Conservation (phyloP, 192 early-diverging fungal species). For the Coemansia sp. region DNA sequence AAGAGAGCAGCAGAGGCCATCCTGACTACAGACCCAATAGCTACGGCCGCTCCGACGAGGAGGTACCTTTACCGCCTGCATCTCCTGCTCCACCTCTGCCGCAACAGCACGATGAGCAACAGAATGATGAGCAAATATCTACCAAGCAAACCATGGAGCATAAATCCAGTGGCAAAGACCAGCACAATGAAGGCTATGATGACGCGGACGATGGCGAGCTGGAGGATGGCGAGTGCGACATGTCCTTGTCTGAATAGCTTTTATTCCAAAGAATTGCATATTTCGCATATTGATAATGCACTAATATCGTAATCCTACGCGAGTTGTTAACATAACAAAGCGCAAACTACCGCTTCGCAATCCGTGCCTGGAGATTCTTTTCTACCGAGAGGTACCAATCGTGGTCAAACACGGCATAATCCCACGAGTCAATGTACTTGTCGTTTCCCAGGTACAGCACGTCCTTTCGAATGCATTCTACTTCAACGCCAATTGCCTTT, state of each 20-base stretch:
- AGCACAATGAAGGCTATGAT: not conserved
- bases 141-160: not conserved
- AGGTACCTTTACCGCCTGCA: not conserved
- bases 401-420: conserved; percentile 44
- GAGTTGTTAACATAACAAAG: not conserved
- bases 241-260: conserved; percentile 40
- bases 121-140: not conserved
- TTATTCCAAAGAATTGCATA: not conserved
- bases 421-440: conserved; percentile 41
- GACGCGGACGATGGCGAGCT: conserved; percentile 13
- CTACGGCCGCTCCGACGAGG: not conserved
- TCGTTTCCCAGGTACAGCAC: conserved; percentile 30
- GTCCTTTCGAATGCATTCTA: conserved; percentile 42
- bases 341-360: not conserved
- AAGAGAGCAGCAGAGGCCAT: not conserved
- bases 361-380: conserved; percentile 15
- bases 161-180: not conserved
- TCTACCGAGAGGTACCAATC: conserved; percentile 27
- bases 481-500: conserved; percentile 24
- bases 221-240: conserved; percentile 53
- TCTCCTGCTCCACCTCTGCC: not conserved
- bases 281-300: conserved; percentile 3
- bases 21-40: not conserved
- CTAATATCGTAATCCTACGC: not conserved
- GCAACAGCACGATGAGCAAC: not conserved